phyloP scores from a whole-genome alignment of 306 rosid genomes.

The Lathyrus tuberosus region DNA sequence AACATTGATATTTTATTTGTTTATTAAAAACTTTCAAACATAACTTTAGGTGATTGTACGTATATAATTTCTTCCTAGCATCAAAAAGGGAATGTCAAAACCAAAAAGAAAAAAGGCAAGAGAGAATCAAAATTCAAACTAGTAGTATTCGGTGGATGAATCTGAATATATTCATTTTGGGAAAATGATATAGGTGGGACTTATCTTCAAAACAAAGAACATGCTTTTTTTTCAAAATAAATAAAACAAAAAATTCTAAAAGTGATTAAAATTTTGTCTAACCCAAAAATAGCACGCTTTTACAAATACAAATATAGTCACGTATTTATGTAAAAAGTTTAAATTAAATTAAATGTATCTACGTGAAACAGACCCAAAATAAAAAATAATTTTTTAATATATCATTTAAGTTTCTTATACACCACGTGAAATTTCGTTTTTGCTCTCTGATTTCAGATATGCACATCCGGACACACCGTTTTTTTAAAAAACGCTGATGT shows the following conservation, averaged over 20 bases:
- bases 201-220: slow-evolving; percentile 11
- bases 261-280: background rate
- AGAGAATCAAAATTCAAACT: background rate
- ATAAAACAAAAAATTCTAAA: background rate
- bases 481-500: too few species aligned
- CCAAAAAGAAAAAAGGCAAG: background rate
- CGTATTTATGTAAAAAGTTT: background rate
- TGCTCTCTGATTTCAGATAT: too few species aligned
- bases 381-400: too few species aligned
- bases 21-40: background rate
- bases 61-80: background rate
- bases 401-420: too few species aligned
- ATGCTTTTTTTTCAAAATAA: slow-evolving; percentile 6
- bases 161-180: slow-evolving; percentile 18
- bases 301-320: background rate
- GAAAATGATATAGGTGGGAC: background rate
- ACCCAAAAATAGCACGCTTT: background rate
- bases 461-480: too few species aligned
- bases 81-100: background rate
- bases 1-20: too few species aligned
- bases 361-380: too few species aligned
- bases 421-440: too few species aligned
- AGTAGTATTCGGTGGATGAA: background rate
- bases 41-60: background rate
- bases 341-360: background rate